Percentiles rank a stretch among this genome's conserved stretches.
These are phyloP conservation scores for Echinosophora koreensis DNA, from an alignment of 306 rosid species.

Conservation along the genomic window DNA sequence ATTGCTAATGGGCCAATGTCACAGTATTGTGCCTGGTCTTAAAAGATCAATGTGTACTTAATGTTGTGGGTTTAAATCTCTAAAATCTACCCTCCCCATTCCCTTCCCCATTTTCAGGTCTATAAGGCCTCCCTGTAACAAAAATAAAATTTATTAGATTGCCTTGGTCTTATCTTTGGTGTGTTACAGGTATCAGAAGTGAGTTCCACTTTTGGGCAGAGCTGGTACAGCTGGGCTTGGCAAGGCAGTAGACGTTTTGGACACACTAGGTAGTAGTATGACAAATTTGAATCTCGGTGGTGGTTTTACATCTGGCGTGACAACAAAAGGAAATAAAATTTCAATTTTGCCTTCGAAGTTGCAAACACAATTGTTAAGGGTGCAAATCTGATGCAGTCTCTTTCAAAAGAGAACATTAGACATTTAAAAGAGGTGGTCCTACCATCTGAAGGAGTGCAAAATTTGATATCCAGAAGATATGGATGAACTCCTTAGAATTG, in stretches of 20 bases:
- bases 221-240: conserved; percentile 99
- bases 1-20: conserved; percentile 30
- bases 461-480: conserved; percentile 84
- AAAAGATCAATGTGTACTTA: conserved; percentile 15
- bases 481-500: conserved; percentile 87
- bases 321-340: conserved; percentile 91
- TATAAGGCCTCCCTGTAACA: conserved; percentile 18
- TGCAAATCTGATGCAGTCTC: conserved; percentile 94
- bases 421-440: conserved; percentile 91
- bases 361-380: conserved; percentile 98
- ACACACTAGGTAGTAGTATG: conserved; percentile 98
- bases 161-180: conserved; percentile 38
- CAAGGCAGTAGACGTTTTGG: conserved; percentile 98
- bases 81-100: not conserved
- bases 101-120: conserved; percentile 7
- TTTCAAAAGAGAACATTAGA: conserved; percentile 86
- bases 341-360: conserved; percentile 97
- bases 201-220: conserved; percentile 89
- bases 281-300: conserved; percentile 80
- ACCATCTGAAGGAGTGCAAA: conserved; percentile 93
- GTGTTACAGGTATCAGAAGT: conserved; percentile 89
- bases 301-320: conserved; percentile 87
- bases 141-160: not conserved
- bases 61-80: conserved; percentile 30
- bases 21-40: conserved; percentile 7